Evolutionary conservation across 805 yeast species (phyloP), one percentile per base, ranked within the genome.

Genomic region (Barnettozyma sp.): DNA sequence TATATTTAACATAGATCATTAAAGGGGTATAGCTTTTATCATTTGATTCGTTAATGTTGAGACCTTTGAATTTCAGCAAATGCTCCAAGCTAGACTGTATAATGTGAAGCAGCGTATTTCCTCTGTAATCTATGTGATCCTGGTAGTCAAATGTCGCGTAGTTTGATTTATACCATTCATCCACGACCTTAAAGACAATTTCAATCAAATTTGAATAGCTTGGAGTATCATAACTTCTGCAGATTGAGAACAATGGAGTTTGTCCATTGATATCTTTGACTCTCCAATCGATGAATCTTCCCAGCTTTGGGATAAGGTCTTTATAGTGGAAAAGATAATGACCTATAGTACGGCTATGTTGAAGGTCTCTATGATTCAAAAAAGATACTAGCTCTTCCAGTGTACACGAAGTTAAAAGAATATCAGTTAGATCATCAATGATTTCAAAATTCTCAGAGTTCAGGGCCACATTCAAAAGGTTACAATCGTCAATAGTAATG

Each of bases 141-240:
- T 62, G 62, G 42, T 71, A 69, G 41, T 71, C 63, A 33, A 77
- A 63, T 2, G 35, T 30, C 4, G 50, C 48, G 3, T 45, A 38
- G 21, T 59, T 54, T 0, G 33, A 38, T 6, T 28, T 19, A 37
- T 71, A 71, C 71, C 78, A 73, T 17, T 52, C 44, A 3, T 50
- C 43, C 1, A 72, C 75, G 12, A 66, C 59, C 1, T 51, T 43
- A 35, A 81, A 66, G 0, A 76, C 73, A 10, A 51, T 56, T 13
- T 45, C 33, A 5, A 84, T 58, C 46, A 84, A 50, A 4, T 50
- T 50, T 2, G 63, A 52, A 54, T 87, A 88, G 22, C 75, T 57
- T 0, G 72, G 60, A 44, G 82, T 87, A 54, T 87, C 96, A 56
- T 88, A 88, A 44, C 87, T 76, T 36, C 95, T 61, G 44, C 85